A percentile compares a stretch with the other conserved stretches of the same genome.
phyloP scores from a whole-genome alignment of 1,284 basidiomycete genomes.

The Xerocomus amazonicus region DNA sequence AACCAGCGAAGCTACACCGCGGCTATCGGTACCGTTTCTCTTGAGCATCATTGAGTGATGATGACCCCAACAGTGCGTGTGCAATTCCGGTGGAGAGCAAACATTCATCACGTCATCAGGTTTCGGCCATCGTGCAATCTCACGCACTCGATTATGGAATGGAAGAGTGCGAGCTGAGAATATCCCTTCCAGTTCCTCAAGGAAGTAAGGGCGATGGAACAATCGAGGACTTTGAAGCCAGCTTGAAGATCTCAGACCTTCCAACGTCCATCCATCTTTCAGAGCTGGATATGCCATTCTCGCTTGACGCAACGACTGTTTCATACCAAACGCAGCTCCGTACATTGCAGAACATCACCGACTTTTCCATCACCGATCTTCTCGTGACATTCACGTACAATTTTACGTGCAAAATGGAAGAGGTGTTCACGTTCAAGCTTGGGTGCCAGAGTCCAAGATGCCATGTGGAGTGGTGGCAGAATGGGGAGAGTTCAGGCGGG shows the following conservation, averaged over 20 bases:
- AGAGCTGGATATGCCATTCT: constrained; percentile 2
- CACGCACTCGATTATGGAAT: constrained; percentile 5
- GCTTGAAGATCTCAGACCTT: constrained; percentile 1
- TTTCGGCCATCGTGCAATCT: constrained; percentile 6
- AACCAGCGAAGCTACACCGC: constrained; percentile 1
- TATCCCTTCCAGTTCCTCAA: background rate
- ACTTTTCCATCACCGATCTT: background rate
- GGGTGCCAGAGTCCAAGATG: constrained; percentile 3
- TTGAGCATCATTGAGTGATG: background rate
- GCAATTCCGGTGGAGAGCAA: background rate
- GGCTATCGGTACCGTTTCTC: constrained; percentile 4
- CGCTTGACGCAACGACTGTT: constrained; percentile 1
- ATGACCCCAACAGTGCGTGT: constrained; percentile 2
- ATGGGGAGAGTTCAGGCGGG: constrained; percentile 1
- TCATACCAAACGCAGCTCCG: constrained; percentile 5
- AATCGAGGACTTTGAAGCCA: background rate
- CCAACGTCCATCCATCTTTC: constrained; percentile 3
- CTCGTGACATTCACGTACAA: constrained; percentile 1
- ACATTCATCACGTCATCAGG: background rate
- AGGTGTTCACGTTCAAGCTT: constrained; percentile 4
- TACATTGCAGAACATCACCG: background rate
- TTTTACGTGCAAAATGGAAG: constrained; percentile 7
- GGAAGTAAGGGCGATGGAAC: background rate
- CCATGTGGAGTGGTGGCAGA: constrained; percentile 9
- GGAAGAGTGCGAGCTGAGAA: constrained; percentile 4